phyloP scores from a whole-genome alignment of 73 alveolate genomes.

The Paramecium caudatum region DNA sequence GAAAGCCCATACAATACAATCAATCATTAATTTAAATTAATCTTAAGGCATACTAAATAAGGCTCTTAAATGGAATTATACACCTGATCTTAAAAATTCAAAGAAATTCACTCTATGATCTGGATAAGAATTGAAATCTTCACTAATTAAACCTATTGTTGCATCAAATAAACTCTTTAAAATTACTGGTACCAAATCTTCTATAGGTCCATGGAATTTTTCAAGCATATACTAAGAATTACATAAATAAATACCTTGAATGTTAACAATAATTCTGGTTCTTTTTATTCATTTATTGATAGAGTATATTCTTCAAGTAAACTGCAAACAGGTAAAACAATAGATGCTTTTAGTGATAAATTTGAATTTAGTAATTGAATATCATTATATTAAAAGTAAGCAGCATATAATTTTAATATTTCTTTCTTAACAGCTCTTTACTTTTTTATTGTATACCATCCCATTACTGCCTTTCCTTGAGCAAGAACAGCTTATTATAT shows the following conservation, averaged over 20 bases:
- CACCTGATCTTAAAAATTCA: conserved; percentile 88
- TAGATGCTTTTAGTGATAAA: conserved; percentile 82
- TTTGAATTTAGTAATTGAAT: conserved; percentile 62
- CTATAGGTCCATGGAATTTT: conserved; percentile 82
- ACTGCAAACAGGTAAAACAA: conserved; percentile 82
- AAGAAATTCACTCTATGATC: conserved; percentile 96
- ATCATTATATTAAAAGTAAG: conserved; percentile 75
- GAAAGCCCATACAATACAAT: conserved; percentile 96
- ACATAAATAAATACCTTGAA: conserved; percentile 82
- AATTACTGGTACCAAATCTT: conserved; percentile 86
- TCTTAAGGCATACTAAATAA: conserved; percentile 89
- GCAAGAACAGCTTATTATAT: conserved; percentile 79
- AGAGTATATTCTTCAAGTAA: conserved; percentile 89
- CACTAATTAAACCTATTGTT: conserved; percentile 90
- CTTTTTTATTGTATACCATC: conserved; percentile 77
- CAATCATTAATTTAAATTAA: conserved; percentile 90
- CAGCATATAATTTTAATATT: conserved; percentile 81
- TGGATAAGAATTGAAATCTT: conserved; percentile 93
- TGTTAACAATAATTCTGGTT: conserved; percentile 94
- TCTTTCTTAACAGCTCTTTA: conserved; percentile 87
- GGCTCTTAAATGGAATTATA: conserved; percentile 86
- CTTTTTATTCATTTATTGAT: conserved; percentile 92
- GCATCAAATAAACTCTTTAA: conserved; percentile 86
- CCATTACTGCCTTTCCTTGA: conserved; percentile 77
- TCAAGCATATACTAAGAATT: conserved; percentile 71